These are phyloP conservation scores for Stephania yunnanensis DNA, from an alignment of 164 flowering plant species.

Conservation along the genomic window DNA sequence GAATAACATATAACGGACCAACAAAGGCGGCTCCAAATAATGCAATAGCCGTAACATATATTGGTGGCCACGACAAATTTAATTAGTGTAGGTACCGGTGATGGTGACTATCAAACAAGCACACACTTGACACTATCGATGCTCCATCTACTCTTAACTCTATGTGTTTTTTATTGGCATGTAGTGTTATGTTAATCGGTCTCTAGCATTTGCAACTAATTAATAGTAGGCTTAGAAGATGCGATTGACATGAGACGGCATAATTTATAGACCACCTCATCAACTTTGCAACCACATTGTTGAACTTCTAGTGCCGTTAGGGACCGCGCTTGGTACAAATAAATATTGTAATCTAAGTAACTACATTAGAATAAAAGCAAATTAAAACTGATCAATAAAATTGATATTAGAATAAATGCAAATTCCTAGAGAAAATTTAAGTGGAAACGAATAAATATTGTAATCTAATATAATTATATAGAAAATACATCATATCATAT, in stretches of 20 bases:
- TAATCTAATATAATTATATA: no score
- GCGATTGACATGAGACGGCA: neutral
- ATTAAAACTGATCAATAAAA: no score
- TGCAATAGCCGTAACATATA: neutral
- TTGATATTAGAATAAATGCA: no score
- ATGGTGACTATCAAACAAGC: neutral
- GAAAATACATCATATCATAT: no score
- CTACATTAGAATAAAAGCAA: no score
- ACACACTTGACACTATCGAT: neutral
- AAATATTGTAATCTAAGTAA: no score
- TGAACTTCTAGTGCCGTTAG: no score
- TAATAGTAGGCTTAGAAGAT: neutral
- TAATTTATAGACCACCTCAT: neutral
- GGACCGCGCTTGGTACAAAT: no score
- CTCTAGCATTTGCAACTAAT: neutral
- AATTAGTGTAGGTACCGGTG: neutral
- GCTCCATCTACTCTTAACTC: neutral
- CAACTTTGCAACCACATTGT: neutral
- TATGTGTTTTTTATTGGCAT: no score
- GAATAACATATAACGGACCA: neutral
- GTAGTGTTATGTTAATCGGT: neutral
- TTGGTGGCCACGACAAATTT: neutral
- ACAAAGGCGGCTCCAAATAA: neutral
- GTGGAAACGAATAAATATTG: no score
- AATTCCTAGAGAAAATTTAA: no score